Evolutionary conservation across 2,329 filamentous ascomycete genomes (phyloP).

Genomic region (Camillea tinctor): DNA sequence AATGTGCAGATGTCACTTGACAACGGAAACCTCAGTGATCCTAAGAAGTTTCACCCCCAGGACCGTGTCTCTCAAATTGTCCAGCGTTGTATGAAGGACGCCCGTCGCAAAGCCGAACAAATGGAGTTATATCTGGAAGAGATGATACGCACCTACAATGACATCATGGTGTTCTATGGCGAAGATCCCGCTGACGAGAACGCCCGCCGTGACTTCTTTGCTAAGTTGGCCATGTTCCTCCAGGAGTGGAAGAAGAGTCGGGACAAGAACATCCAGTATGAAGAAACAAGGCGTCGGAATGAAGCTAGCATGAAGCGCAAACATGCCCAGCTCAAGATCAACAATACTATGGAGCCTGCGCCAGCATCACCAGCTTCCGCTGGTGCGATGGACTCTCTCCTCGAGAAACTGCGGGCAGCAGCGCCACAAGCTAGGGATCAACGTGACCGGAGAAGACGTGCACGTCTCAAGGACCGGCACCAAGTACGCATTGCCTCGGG

Average conservation of each 20-base stretch:
- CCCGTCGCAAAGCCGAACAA: slow-evolving; percentile 91
- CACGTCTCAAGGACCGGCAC: slow-evolving; percentile 85
- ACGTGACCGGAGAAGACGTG: slow-evolving; percentile 81
- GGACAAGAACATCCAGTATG: slow-evolving; percentile 83
- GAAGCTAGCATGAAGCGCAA: slow-evolving; percentile 93
- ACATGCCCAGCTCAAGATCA: slow-evolving; percentile 64
- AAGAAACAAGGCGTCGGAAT: slow-evolving; percentile 81
- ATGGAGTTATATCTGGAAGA: slow-evolving; percentile 91
- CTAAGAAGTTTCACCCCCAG: slow-evolving; percentile 96
- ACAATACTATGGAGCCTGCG: slow-evolving; percentile 41
- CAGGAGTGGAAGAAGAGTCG: slow-evolving; percentile 93
- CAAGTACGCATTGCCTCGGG: slow-evolving; percentile 87
- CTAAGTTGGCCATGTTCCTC: slow-evolving; percentile 88
- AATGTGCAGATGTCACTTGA: slow-evolving; percentile 92
- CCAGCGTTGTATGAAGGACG: slow-evolving; percentile 94
- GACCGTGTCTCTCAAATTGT: slow-evolving; percentile 91
- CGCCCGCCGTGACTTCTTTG: slow-evolving; percentile 91
- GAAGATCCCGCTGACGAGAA: slow-evolving; percentile 92
- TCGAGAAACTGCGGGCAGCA: slow-evolving; percentile 92
- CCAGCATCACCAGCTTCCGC: slow-evolving; percentile 70
- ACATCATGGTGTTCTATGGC: slow-evolving; percentile 95
- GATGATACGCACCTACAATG: slow-evolving; percentile 86
- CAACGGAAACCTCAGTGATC: slow-evolving; percentile 89
- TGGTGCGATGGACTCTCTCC: slow-evolving; percentile 91
- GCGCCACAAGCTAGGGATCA: slow-evolving; percentile 88